Conservation (phyloP, 192 early-diverging fungal species). For the Chytriomyces sp. region DNA sequence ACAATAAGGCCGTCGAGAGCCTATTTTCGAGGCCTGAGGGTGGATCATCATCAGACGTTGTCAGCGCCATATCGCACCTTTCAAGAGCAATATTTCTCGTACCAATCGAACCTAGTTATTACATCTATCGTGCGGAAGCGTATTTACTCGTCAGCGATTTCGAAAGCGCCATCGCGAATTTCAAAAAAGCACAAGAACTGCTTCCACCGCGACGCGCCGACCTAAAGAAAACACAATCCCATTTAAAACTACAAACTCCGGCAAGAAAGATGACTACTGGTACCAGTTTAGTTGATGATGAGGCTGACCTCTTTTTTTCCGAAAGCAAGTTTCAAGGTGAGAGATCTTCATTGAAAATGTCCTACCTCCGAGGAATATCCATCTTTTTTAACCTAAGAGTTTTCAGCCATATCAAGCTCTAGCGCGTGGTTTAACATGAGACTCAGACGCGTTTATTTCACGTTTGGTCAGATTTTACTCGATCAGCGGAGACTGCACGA, state of each 20-base stretch:
- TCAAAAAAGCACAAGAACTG: slow-evolving; percentile 17
- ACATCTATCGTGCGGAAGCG: slow-evolving; percentile 49
- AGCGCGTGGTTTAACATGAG: slow-evolving; percentile 22
- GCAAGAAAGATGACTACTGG: not conserved
- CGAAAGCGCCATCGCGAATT: slow-evolving; percentile 48
- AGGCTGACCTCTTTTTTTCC: slow-evolving; percentile 11
- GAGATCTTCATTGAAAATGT: not conserved
- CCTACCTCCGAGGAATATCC: not conserved
- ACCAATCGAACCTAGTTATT: slow-evolving; percentile 48
- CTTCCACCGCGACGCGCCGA: not conserved
- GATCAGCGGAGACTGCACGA: slow-evolving; percentile 55
- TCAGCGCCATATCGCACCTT: slow-evolving; percentile 41
- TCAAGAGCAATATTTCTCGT: slow-evolving; percentile 46
- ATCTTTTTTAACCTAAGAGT: not conserved
- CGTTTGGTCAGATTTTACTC: slow-evolving; percentile 51
- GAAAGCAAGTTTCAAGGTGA: slow-evolving; percentile 25
- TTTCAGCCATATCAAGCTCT: slow-evolving; percentile 9
- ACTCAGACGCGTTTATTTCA: slow-evolving; percentile 36
- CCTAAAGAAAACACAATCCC: not conserved
- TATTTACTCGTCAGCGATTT: slow-evolving; percentile 45
- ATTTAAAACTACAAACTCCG: not conserved
- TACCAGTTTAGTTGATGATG: not conserved
- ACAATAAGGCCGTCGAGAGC: slow-evolving; percentile 13
- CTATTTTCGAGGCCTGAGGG: not conserved
- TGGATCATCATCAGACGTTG: slow-evolving; percentile 4